Conservation (phyloP, 2,329 filamentous ascomycete genomes). For the Nothomitra cinnamomea region DNA sequence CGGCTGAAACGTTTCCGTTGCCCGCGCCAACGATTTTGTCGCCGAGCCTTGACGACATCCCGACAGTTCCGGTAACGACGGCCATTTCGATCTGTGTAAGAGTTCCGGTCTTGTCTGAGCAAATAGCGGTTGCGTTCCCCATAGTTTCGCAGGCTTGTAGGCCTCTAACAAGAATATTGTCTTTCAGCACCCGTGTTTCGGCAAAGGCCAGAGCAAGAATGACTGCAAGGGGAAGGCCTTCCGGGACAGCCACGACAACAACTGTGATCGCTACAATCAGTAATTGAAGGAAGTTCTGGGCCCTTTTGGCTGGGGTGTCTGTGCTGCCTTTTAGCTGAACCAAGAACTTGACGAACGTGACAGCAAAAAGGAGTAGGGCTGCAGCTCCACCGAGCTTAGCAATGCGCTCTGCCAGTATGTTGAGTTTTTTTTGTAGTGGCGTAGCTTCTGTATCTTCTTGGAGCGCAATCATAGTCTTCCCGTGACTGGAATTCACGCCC, state of each 20-base stretch:
- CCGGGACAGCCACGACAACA: constrained; percentile 63
- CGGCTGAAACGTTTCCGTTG: too few species aligned
- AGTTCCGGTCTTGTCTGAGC: constrained; percentile 50
- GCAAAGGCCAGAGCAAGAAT: constrained; percentile 45
- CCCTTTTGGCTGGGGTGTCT: constrained; percentile 51
- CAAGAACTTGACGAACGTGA: constrained; percentile 74
- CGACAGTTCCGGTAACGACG: constrained; percentile 39
- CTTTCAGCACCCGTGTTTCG: constrained; percentile 44
- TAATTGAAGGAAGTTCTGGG: constrained; percentile 58
- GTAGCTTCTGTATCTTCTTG: constrained; percentile 63
- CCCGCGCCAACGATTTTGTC: constrained; percentile 12
- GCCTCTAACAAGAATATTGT: constrained; percentile 43
- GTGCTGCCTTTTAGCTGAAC: constrained; percentile 42
- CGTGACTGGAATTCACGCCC: constrained; percentile 57
- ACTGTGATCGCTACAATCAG: constrained; percentile 67
- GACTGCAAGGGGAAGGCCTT: constrained; percentile 49
- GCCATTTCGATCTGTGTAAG: constrained; percentile 48
- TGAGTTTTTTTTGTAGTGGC: constrained; percentile 61
- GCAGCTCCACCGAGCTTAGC: constrained; percentile 63
- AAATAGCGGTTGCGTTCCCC: constrained; percentile 46
- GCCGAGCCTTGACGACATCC: constrained; percentile 27
- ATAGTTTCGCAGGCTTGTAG: constrained; percentile 45
- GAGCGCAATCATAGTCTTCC: constrained; percentile 63
- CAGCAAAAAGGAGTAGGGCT: constrained; percentile 63
- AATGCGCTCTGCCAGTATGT: constrained; percentile 62